These are phyloP conservation scores for Colletotrichum eleusines DNA, from an alignment of 2,329 filamentous ascomycete species.

Conservation along the genomic window DNA sequence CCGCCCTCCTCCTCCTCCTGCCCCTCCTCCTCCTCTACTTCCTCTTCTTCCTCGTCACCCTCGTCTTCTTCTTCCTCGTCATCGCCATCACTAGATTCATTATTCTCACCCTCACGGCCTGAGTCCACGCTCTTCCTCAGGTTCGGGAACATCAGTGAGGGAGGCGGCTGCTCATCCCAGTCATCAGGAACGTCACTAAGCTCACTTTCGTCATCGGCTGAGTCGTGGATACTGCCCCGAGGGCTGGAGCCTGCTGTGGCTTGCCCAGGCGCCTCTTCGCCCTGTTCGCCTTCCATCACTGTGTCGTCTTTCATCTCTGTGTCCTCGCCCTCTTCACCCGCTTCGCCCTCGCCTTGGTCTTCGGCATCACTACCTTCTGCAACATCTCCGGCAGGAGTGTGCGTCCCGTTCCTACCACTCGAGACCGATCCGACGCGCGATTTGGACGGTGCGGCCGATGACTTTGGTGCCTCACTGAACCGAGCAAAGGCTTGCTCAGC, in stretches of 20 bases:
- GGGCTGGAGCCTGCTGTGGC: constrained; percentile 59
- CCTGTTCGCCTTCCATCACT: constrained; percentile 42
- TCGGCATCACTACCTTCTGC: constrained; percentile 52
- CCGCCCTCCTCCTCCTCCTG: constrained; percentile 17
- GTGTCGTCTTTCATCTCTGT: constrained; percentile 45
- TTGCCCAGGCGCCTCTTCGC: constrained; percentile 46
- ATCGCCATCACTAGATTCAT: constrained; percentile 44
- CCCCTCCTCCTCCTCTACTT: constrained; percentile 27
- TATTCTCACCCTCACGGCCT: constrained; percentile 4
- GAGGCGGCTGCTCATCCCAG: constrained; percentile 69
- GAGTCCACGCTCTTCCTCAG: constrained; percentile 55
- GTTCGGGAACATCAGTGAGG: constrained; percentile 66
- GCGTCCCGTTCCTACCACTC: constrained; percentile 60
- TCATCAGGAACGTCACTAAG: constrained; percentile 73
- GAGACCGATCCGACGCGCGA: constrained; percentile 64
- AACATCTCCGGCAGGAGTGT: constrained; percentile 52
- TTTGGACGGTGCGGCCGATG: constrained; percentile 53
- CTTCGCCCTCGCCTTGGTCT: constrained; percentile 49
- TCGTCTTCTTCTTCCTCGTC: constrained; percentile 46
- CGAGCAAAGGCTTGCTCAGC: constrained; percentile 70
- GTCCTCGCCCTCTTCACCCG: constrained; percentile 21
- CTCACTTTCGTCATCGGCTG: constrained; percentile 77
- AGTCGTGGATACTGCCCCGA: constrained; percentile 72
- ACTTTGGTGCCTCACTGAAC: constrained; percentile 62
- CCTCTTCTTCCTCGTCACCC: constrained; percentile 36